These are phyloP conservation scores for Sugiyamaella mastotermitis DNA, from an alignment of 805 yeast species.

Conservation along the genomic window DNA sequence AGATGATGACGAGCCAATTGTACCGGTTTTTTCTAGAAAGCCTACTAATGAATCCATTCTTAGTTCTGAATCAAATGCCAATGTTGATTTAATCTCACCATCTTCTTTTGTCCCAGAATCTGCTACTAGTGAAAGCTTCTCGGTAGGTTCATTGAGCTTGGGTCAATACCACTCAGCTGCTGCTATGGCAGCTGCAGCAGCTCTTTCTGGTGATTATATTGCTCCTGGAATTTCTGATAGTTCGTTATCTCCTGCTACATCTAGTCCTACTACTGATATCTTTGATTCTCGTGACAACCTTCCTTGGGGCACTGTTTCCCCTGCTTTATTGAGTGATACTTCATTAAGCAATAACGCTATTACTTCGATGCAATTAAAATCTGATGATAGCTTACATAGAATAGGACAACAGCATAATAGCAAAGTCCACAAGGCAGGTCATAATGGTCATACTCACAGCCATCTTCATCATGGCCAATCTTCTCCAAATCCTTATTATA, in stretches of 20 bases:
- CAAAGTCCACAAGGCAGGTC: constrained; percentile 2
- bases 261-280: constrained; percentile 9
- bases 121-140: constrained; percentile 2
- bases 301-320: constrained; percentile 16
- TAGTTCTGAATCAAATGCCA: constrained; percentile 3
- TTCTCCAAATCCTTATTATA: constrained; percentile 8
- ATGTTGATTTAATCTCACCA: neutral
- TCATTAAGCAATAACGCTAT: too few species aligned
- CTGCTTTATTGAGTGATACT: constrained; percentile 10
- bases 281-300: constrained; percentile 6
- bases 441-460: neutral
- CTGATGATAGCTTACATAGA: too few species aligned
- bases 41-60: constrained; percentile 1
- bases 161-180: constrained; percentile 15
- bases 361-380: too few species aligned
- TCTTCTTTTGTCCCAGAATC: constrained; percentile 2
- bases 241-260: constrained; percentile 3
- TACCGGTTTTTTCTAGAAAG: constrained; percentile 4
- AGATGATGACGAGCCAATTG: too few species aligned
- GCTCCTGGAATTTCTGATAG: constrained; percentile 1
- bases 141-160: too few species aligned
- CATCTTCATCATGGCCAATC: constrained; percentile 7
- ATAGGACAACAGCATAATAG: neutral
- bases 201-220: constrained; percentile 7
- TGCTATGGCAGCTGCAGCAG: constrained; percentile 17